Evolutionary conservation across 495 filamentous ascomycete species (phyloP), one percentile per base, ranked within the genome.

Genomic region (Echria macrotheca): DNA sequence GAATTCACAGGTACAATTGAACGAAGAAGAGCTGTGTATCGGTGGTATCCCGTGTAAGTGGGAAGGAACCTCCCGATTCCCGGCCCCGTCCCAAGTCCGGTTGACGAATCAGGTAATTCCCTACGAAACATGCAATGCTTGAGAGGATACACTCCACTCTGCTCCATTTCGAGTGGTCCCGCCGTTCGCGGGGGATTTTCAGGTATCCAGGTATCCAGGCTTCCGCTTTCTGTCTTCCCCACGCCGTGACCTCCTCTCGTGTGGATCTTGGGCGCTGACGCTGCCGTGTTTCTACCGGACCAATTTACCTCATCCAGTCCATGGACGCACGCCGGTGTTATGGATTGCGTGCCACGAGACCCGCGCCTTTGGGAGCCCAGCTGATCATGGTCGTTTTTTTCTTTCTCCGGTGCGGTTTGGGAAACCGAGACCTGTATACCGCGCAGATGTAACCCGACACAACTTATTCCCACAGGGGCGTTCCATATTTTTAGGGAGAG

Each of bases 301-400:
- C 5, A 24, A 42, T 42, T 42, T 42, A 19, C 39, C 39, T 42
- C 39, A 42, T 23, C 39, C 21, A 41, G 39, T 38, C 36, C 8
- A 14, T 38, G 12, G 12, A 6, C 12, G 28, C 35, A 7, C 12
- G 21, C n/a, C n/a, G n/a, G n/a, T n/a, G n/a, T n/a, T 25, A 12
- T 18, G 22, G 14, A 40, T 40, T 17, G 38, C 22, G 8, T n/a
- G 38, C 38, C 38, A 41, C 19, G 15, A 18, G 37, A 40, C 37
- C 37, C 15, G 37, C 37, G 14, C 37, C 18, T 41, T 17, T 41
- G 38, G n/a, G n/a, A n/a, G n/a, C n/a, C n/a, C n/a, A n/a, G n/a
- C n/a, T n/a, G n/a, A 41, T 41, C 38, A 41, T 41, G 11, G 25
- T 12, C 4, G 21, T 14, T 42, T 42, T 42, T 42, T 14, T n/a